phyloP scores from a whole-genome alignment of 108 stramenopile genomes.

The Discostella stelligeroides region DNA sequence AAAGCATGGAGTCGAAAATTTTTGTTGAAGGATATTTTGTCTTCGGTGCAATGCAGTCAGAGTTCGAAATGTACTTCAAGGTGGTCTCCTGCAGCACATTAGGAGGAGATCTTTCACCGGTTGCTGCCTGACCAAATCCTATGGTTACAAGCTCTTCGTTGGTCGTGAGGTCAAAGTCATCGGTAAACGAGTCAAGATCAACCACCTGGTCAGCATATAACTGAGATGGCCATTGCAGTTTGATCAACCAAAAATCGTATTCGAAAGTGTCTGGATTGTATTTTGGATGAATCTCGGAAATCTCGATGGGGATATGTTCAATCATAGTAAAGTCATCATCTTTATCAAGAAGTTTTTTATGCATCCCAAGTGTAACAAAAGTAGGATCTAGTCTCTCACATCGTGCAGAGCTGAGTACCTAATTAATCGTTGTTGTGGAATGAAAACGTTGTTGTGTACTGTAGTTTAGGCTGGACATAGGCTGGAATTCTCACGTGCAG shows the following conservation, averaged over 20 bases:
- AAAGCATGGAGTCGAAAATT: too few species aligned
- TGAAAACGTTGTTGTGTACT: too few species aligned
- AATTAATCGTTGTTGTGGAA: neutral
- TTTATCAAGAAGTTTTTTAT: neutral
- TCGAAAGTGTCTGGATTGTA: neutral
- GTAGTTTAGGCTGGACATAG: too few species aligned
- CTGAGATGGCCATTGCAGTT: neutral
- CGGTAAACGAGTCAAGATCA: neutral
- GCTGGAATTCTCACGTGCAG: too few species aligned
- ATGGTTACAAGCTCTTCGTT: neutral
- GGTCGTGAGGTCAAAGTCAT: neutral
- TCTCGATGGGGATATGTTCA: neutral
- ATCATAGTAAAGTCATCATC: neutral
- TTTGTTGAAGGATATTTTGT: too few species aligned
- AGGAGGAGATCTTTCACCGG: too few species aligned
- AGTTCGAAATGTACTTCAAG: too few species aligned
- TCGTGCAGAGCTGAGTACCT: neutral
- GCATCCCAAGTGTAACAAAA: conserved; percentile 3
- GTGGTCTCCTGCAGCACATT: too few species aligned
- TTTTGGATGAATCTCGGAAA: neutral
- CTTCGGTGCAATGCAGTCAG: too few species aligned
- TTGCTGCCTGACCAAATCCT: neutral
- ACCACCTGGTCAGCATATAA: neutral
- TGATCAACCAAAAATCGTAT: neutral
- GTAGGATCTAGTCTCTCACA: neutral